These are phyloP conservation scores for Xanthoconium separans DNA, from an alignment of 1,284 basidiomycete species.

Conservation along the genomic window DNA sequence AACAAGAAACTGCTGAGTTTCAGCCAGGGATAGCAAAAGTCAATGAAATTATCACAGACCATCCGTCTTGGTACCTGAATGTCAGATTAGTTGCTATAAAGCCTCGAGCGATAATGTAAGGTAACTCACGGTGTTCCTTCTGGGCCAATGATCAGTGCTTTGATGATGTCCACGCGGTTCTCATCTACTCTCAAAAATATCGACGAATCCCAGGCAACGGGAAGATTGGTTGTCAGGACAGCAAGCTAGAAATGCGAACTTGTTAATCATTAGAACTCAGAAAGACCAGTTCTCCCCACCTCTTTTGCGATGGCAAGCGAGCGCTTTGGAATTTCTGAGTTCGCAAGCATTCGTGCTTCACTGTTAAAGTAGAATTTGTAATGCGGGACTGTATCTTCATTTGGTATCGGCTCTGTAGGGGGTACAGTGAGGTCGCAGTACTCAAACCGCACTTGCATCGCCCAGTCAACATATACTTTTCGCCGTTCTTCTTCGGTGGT, in stretches of 20 bases:
- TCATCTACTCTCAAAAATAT: constrained; percentile 88
- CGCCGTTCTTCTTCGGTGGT: constrained; percentile 64
- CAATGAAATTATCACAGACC: constrained; percentile 44
- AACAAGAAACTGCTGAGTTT: constrained; percentile 62
- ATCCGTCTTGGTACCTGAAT: constrained; percentile 76
- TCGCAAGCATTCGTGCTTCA: constrained; percentile 77
- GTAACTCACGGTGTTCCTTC: constrained; percentile 84
- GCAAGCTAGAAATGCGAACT: constrained; percentile 58
- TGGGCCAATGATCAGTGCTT: constrained; percentile 86
- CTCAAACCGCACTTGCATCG: constrained; percentile 75
- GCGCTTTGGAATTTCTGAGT: constrained; percentile 80
- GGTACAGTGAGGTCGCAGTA: constrained; percentile 79
- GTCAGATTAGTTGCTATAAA: not conserved
- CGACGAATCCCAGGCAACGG: constrained; percentile 87
- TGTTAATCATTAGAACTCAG: constrained; percentile 7
- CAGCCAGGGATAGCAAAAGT: constrained; percentile 13
- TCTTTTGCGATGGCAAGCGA: constrained; percentile 91
- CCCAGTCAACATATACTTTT: constrained; percentile 81
- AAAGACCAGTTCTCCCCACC: constrained; percentile 40
- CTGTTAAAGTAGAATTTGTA: constrained; percentile 79
- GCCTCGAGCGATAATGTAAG: constrained; percentile 2
- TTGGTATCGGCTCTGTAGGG: constrained; percentile 22
- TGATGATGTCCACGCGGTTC: constrained; percentile 86
- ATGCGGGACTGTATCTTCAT: constrained; percentile 53
- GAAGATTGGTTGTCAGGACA: constrained; percentile 85